Evolutionary conservation across 2,329 filamentous ascomycete genomes (phyloP), one percentile per base, ranked within the genome.

Genomic region (Colletotrichum nymphaeae): DNA sequence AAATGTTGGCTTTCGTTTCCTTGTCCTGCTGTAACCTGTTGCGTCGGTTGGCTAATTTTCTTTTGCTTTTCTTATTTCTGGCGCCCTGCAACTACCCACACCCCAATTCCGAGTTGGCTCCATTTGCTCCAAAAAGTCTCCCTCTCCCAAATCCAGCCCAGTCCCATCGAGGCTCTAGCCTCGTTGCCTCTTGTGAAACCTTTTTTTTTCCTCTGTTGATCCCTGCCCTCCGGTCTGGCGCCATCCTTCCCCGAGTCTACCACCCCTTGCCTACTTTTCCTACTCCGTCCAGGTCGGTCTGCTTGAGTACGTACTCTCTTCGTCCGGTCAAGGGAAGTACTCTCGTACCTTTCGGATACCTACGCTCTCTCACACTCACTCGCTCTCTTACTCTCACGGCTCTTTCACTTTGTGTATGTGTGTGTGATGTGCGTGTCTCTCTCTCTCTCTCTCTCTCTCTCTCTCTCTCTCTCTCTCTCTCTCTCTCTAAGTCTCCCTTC

Each of bases 161-260:
- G 63, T 57, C 69, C 69, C 67, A 58, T 70, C 60, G 65, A 42
- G 59, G 60, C 52, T 66, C 69, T 73, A 73, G 71, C 67, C 71
- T 73, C 71, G 71, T 73, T 73, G 71, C 71, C 71, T 73, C 71
- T 69, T 73, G 71, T 73, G 71, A 73, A 73, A 73, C 71, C 70
- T 70, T 63, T 72, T 73, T 73, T 30, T 22, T 30, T 28, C 35
- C 35, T 37, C 24, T 35, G n/a, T 32, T 60, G 42, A 73, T 73
- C 70, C 70, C 67, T 69, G 66, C 30, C 53, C 55, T 69, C 70
- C 70, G 66, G 70, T 73, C 70, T 73, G 60, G 70, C 70, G 70
- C 70, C 70, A 70, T 73, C 53, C 60, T 73, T 73, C 70, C 70
- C 70, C 70, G 70, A 73, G 66, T 65, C 66, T 65, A 60, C 70